phyloP scores from a whole-genome alignment of 441 rosid genomes.

The Breynia disticha region DNA sequence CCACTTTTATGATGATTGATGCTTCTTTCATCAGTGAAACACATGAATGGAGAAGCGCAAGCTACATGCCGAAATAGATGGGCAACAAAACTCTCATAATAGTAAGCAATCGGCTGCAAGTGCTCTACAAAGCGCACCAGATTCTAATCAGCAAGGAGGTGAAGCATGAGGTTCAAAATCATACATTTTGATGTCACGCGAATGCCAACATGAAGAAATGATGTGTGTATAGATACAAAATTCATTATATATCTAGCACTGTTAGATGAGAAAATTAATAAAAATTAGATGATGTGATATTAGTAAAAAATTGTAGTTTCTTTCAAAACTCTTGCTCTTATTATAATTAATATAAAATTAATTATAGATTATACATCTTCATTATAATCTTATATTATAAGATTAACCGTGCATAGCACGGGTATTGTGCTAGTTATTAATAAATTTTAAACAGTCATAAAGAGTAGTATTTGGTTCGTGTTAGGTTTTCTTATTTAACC shows the following conservation, averaged over 20 bases:
- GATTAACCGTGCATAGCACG: too few species aligned
- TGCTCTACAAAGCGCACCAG: conserved; percentile 10
- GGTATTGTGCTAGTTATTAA: too few species aligned
- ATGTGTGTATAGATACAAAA: background rate
- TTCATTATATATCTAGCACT: background rate
- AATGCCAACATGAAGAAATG: background rate
- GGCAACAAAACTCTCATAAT: conserved; percentile 16
- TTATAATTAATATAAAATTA: too few species aligned
- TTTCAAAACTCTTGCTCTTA: too few species aligned
- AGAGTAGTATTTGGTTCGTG: too few species aligned
- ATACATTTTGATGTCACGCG: background rate
- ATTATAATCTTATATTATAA: too few species aligned
- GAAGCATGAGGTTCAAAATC: conserved; percentile 20
- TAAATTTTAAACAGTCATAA: too few species aligned
- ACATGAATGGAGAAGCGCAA: conserved; percentile 30
- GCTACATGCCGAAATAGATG: conserved; percentile 15
- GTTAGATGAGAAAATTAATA: too few species aligned
- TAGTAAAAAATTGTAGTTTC: too few species aligned
- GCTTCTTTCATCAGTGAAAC: conserved; percentile 42
- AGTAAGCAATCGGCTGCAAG: conserved; percentile 16
- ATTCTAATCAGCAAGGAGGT: conserved; percentile 13
- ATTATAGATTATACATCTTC: too few species aligned
- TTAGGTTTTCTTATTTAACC: too few species aligned
- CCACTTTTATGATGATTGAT: conserved; percentile 57
- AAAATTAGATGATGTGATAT: too few species aligned